Evolutionary conservation across 2,329 filamentous ascomycete species (phyloP), one percentile per base, ranked within the genome.

Genomic region (Macrophomina tecta): DNA sequence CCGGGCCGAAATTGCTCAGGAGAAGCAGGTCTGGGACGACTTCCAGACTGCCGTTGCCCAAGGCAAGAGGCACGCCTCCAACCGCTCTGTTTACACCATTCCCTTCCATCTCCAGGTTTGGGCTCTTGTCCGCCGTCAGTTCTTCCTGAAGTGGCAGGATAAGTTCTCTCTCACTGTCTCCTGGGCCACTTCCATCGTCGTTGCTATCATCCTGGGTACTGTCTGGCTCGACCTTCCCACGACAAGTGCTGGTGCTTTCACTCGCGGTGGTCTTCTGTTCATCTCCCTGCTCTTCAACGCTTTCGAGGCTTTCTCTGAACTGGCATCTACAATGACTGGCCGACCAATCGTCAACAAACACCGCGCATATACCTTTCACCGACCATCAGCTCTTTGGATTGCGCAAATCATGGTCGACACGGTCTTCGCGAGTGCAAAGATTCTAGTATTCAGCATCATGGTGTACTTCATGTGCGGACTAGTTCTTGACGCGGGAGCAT

Each of bases 391-490:
- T 0, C 80, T 95, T 0, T 95, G 91, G 88, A 90, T 95, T 67
- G 92, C 89, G 0, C 92, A 95, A 74, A 93, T 95, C 56, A 83
- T 91, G 14, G 90, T 94, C 8, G 93, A 96, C 71, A 85, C 90
- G 61, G 85, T 89, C 0, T 94, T 95, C 74, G 84, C 90, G 0
- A 85, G 90, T 0, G 84, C 83, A 2, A 89, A 93, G 71, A 93
- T 93, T 58, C 73, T 92, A 68, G 77, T 91, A 0, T 91, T 91
- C 70, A 81, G 83, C 3, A 8, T 91, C 0, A 84, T 87, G 0
- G 78, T 97, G 1, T 97, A 97, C 81, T 97, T 97, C 79, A 90
- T 97, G 88, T 90, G 91, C 0, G 91, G 93, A 69, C 82, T 97
- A 36, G 87, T 91, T 66, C 86, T 92, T 63, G 89, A 90, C 69